Percentiles rank a stretch among this genome's conserved stretches.
These are phyloP conservation scores for Pseudonitzschia multiseries DNA, from an alignment of 108 stramenopile genomes.

Conservation along the genomic window DNA sequence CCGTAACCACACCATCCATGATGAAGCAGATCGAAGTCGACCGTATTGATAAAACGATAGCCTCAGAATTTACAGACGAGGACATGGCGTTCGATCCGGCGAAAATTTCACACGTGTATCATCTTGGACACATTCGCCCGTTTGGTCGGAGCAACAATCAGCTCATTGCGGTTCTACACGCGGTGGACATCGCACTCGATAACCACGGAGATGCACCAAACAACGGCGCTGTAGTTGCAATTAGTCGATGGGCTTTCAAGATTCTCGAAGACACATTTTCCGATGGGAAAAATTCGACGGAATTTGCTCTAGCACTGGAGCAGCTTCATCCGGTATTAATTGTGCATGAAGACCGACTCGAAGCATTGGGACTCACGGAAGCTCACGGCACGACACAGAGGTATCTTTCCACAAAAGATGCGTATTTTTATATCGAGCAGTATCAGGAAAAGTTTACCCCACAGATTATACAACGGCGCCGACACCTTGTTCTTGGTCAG, in stretches of 20 bases:
- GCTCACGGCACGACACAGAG: background rate
- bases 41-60: too few species aligned
- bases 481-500: conserved; percentile 1
- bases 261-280: background rate
- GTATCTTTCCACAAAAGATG: background rate
- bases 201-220: background rate
- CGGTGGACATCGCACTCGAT: conserved; percentile 4
- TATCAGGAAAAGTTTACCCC: background rate
- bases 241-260: background rate
- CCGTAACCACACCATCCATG: too few species aligned
- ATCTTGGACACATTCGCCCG: background rate
- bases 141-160: conserved; percentile 11
- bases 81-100: background rate
- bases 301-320: background rate
- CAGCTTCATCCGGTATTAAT: background rate
- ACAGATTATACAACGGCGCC: background rate
- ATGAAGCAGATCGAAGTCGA: too few species aligned
- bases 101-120: background rate
- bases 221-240: background rate
- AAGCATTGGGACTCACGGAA: background rate
- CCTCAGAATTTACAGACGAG: too few species aligned
- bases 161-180: background rate
- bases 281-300: conserved; percentile 6
- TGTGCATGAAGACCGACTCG: conserved; percentile 5
- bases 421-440: background rate